A percentile compares a stretch with the other conserved stretches of the same genome.
phyloP scores from a whole-genome alignment of 306 rosid species.

The Cucumis cinereus region DNA sequence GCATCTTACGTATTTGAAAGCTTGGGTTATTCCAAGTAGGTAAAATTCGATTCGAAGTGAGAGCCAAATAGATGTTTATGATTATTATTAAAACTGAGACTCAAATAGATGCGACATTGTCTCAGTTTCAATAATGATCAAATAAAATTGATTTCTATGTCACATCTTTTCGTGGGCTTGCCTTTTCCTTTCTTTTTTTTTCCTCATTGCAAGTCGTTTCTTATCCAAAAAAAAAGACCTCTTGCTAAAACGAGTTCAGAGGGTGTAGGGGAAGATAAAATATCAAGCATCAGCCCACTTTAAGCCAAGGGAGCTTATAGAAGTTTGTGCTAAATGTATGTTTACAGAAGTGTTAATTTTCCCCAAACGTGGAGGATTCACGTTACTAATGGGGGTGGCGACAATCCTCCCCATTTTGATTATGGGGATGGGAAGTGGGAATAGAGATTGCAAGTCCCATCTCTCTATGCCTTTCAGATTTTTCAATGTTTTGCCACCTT shows the following conservation, averaged over 20 bases:
- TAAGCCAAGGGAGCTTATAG: background rate
- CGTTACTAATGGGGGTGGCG: background rate
- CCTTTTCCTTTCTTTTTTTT: too few species aligned
- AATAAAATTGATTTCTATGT: too few species aligned
- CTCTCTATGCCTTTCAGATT: too few species aligned
- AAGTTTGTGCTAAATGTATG: background rate
- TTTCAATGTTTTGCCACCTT: too few species aligned
- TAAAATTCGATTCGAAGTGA: background rate
- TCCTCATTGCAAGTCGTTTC: too few species aligned
- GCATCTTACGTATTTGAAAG: background rate
- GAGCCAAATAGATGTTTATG: background rate
- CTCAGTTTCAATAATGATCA: too few species aligned
- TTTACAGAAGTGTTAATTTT: background rate
- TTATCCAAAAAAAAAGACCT: background rate
- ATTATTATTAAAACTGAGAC: background rate
- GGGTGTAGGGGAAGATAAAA: background rate
- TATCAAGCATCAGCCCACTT: background rate
- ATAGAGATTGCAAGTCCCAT: background rate
- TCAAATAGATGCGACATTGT: background rate
- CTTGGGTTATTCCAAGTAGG: background rate
- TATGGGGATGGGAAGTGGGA: background rate
- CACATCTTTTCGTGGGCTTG: too few species aligned
- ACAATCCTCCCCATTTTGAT: background rate
- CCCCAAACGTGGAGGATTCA: background rate
- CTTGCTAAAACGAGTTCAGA: background rate